Evolutionary conservation across 140 eudicot genomes (phyloP), one percentile per base, ranked within the genome.

Genomic region (Oenanthe javanica): DNA sequence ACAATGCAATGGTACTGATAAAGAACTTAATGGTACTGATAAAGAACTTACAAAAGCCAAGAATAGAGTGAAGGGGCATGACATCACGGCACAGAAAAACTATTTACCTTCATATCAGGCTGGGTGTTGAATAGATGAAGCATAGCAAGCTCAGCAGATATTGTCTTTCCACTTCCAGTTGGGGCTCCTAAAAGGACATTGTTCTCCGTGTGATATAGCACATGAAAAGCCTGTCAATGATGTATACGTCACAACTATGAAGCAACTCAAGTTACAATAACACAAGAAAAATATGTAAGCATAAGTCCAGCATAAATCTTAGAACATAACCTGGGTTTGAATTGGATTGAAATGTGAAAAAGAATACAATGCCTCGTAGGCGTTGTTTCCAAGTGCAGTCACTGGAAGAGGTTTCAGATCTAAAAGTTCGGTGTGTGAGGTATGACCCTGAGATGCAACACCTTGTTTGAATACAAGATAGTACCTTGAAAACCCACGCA

Each of bases 91-190:
- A 61, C 52, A 50, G 72, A 25, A 31, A 27, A 10, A 36, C 48
- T n/a, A 23, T 36, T 40, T 84, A 92, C 99, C 99, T 95, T 95
- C 99, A 92, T 92, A 84, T 95, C 99, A 80, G 99, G 99, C 86
- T 94, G 90, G 69, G 97, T 85, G 79, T 88, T 90, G 81, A 92
- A 95, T 25, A 95, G 85, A 83, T 91, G 99, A 81, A 95, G 94
- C 93, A 95, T 95, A 77, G 99, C 97, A 25, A 95, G 96, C 93
- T 95, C 99, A 59, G 99, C 99, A 75, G 99, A 95, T 85, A 95
- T 95, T 70, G 99, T 95, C 91, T 92, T 95, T 48, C 99, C 99
- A 95, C 99, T 95, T 79, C 97, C 97, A 64, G 97, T 95, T 9
- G 99, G 97, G 76, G 97, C 97, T 83, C 99, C 99, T 69, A 92